phyloP scores from a whole-genome alignment of 257 asterid genomes.

The Solanum arcanum region DNA sequence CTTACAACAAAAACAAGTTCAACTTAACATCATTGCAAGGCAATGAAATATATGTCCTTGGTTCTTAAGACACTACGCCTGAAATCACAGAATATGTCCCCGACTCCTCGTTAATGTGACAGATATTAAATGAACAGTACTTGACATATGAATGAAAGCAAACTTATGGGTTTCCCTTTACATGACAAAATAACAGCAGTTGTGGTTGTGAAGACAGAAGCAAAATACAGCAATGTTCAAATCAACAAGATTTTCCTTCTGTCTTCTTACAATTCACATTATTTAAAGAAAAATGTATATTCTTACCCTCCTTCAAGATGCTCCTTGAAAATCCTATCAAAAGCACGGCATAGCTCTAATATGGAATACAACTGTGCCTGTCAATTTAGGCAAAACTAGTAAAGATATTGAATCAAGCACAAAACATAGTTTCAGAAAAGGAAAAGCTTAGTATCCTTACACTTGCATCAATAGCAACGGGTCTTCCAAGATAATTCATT shows the following conservation, averaged over 20 bases:
- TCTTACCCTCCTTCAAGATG: conserved; percentile 46
- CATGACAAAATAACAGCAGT: neutral
- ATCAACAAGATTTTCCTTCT: neutral
- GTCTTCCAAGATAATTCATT: conserved; percentile 24
- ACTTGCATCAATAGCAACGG: conserved; percentile 26
- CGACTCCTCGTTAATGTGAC: neutral
- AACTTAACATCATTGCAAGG: neutral
- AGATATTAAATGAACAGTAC: neutral
- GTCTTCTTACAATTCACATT: neutral
- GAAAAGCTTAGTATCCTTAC: conserved; percentile 8
- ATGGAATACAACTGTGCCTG: conserved; percentile 31
- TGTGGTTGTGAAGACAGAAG: neutral
- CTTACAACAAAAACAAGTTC: neutral
- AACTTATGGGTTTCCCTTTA: neutral
- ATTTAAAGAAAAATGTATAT: neutral
- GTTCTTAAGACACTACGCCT: neutral
- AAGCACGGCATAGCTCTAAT: conserved; percentile 38
- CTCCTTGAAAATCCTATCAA: conserved; percentile 34
- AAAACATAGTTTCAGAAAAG: neutral
- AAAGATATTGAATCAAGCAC: neutral
- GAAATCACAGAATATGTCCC: neutral
- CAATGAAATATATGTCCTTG: neutral
- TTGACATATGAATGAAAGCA: neutral
- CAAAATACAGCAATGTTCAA: neutral
- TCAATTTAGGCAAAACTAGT: neutral